Percentiles rank a stretch among this genome's conserved stretches.
These are phyloP conservation scores for Antitrichia curtipendula DNA, from an alignment of 225 moss, liverwort and hornwort species.

Conservation along the genomic window DNA sequence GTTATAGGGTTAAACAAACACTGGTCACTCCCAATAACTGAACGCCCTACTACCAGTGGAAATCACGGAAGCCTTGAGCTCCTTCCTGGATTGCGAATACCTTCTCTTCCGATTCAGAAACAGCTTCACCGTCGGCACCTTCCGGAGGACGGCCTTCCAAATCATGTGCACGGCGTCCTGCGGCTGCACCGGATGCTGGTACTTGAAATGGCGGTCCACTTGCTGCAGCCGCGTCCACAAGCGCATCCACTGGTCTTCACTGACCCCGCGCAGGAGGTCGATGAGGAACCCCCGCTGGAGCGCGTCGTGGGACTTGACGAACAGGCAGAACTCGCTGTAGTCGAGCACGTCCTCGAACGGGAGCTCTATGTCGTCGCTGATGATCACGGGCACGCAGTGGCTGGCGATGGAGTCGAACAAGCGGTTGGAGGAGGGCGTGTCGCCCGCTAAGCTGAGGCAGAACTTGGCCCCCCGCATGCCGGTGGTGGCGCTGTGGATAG, in stretches of 20 bases:
- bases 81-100: background rate
- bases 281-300: conserved; percentile 2
- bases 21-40: background rate
- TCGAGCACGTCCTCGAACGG: conserved; percentile 30
- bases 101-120: conserved; percentile 3
- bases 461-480: conserved; percentile 36
- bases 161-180: conserved; percentile 37
- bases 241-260: conserved; percentile 5
- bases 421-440: conserved; percentile 44
- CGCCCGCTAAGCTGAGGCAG: conserved; percentile 40
- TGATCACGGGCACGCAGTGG: conserved; percentile 37
- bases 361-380: conserved; percentile 35
- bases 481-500: conserved; percentile 5
- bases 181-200: conserved; percentile 19
- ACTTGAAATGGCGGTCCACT: conserved; percentile 24
- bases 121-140: background rate
- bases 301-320: conserved; percentile 14
- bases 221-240: conserved; percentile 17
- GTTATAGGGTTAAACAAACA: background rate
- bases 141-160: conserved; percentile 22
- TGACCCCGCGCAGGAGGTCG: conserved; percentile 8
- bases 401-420: conserved; percentile 41
- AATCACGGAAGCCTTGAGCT: background rate
- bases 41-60: background rate
- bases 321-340: conserved; percentile 27